Conservation (phyloP, 139 green algal species). For the Closterium sp. region DNA sequence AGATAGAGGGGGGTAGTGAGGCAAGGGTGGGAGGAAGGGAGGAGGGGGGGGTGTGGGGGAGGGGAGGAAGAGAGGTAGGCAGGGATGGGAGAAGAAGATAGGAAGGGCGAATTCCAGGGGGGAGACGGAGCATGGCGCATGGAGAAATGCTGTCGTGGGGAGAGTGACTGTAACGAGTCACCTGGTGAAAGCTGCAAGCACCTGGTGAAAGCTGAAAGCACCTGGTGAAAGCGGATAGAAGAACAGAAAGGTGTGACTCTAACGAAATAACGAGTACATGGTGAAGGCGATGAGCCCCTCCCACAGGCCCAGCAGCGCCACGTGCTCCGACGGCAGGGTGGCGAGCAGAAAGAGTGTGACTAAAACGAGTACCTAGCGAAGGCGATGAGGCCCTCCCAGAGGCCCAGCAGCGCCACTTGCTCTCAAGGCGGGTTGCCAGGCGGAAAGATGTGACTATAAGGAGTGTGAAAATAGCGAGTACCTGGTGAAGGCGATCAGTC, state of each 20-base stretch:
- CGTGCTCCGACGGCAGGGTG: neutral
- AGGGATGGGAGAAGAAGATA: neutral
- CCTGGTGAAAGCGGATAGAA: neutral
- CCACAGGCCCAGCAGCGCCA: slow-evolving; percentile 3
- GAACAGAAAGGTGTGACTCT: too few species aligned
- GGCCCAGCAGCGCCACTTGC: neutral
- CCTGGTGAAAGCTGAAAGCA: neutral
- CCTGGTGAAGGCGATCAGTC: slow-evolving; percentile 18
- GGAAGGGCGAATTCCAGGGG: neutral
- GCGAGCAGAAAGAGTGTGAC: neutral
- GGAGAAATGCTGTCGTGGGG: neutral
- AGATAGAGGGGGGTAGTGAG: neutral
- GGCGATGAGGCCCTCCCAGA: slow-evolving; percentile 23
- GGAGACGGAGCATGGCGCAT: neutral
- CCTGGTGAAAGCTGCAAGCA: slow-evolving; percentile 8
- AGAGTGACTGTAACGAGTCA: neutral
- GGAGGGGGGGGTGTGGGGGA: neutral
- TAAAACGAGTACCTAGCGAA: slow-evolving; percentile 10
- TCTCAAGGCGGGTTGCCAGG: neutral
- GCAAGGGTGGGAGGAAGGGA: neutral
- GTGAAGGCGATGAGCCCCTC: slow-evolving; percentile 31
- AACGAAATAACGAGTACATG: neutral
- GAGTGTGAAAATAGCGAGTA: neutral
- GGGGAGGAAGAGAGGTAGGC: neutral
- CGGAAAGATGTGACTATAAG: too few species aligned